Base-by-base conservation (phyloP, 495 filamentous ascomycete species). In the Penicillium antarcticum region DNA sequence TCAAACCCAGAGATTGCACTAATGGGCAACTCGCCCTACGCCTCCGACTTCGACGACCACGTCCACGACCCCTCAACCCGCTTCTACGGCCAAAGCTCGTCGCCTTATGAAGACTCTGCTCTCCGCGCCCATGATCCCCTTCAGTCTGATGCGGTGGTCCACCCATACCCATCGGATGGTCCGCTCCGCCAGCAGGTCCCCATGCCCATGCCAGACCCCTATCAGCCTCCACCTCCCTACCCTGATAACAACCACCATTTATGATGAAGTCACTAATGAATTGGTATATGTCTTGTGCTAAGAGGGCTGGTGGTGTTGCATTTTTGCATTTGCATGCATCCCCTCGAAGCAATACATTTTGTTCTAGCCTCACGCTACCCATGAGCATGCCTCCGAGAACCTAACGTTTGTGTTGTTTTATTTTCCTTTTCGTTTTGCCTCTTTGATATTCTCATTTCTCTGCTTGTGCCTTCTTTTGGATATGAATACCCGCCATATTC, bases 141-240 rank as follows among this genome's bases (percentile, higher is more conserved):
- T 6, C 18, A 48, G 9, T 43, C 54, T 5, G 50, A 54, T 29
- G 42, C 33, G 13, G 24, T 29, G 16, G 24, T 16, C 14, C 45
- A 47, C 8, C 49, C 57, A 16, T 66, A 63, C 16, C 57, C 60
- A 14, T 48, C 42, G 4, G 45, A 57, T 10, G 45, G 50, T 11
- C 58, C 60, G 8, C 52, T 65, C 8, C 55, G 50, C n/a, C 64
- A 71, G 43, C 64, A 69, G 23, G 56, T 56, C 0, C 71, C 71
- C 7, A 71, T 74, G 29, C 69, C 71, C 36, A 56, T 74, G 31
- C 66, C 67, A 8, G 69, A 72, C 21, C 47, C 62, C 2, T 70
- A 69, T 42, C 59, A 62, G 41, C 64, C 67, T 18, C 57, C 67
- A 34, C 57, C 67, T n/a, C 61, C 57, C 0, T 62, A 62, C 16